Evolutionary conservation across 148 eudicot species (phyloP), one percentile per base, ranked within the genome.

Genomic region (Vaccinium darrowii): DNA sequence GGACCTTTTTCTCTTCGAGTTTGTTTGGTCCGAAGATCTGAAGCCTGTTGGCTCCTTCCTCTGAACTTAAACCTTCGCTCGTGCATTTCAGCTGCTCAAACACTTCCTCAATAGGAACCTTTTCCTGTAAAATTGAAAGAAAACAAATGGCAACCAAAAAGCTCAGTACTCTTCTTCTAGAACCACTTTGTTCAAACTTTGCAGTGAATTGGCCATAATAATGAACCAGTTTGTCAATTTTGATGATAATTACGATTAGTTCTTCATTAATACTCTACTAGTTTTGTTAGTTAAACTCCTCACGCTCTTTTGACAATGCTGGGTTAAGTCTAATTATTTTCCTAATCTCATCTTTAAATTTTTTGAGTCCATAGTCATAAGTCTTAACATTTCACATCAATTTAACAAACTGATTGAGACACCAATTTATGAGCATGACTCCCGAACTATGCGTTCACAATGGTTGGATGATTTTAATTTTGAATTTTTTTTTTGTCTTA

Each of bases 81-180:
- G 92, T 82, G 86, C 99, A 96, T 94, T 96, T 96, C 86, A 96
- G 86, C 87, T 92, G 94, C 89, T 96, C 94, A 75, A 96, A 96
- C 60, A 96, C 99, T 89, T 96, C 99, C 88, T 96, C 99, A n/a
- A 96, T 92, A 0, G 99, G 99, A 86, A 96, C 89, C 84, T 92
- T 91, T 88, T 96, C 99, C 99, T 96, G 93, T 79, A 77, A 84
- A 27, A 76, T n/a, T 1, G 15, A 84, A 81, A 36, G 60, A 63
- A 49, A 81, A 50, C n/a, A 63, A 65, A 65, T 15, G 36, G 30
- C 54, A 82, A 51, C 8, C 33, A 33, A 53, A 53, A 8, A 23
- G 51, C 15, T 69, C 52, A 71, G 39, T 5, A 82, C 7, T 18
- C 50, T 11, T 72, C 30, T 69, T 30, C 43, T 71, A 16, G 14